These are phyloP conservation scores for Trichoderma harzianum DNA, from an alignment of 2,329 filamentous ascomycete species.

Conservation along the genomic window DNA sequence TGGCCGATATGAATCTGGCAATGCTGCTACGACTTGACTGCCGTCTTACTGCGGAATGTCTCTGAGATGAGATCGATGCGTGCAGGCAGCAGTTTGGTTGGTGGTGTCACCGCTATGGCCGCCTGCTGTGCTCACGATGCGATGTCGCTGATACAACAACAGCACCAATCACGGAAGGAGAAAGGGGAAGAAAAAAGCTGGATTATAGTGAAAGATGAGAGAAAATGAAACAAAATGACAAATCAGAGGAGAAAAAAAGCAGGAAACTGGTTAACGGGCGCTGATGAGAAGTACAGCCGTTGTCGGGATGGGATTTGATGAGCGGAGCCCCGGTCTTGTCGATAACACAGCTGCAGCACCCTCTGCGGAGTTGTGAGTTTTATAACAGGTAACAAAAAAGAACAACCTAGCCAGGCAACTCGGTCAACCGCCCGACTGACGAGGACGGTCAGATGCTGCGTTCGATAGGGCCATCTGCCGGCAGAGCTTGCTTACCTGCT, in stretches of 20 bases:
- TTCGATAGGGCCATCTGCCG: background rate
- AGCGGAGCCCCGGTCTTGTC: background rate
- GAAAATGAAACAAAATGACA: background rate
- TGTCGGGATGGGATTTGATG: background rate
- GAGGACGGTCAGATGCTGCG: background rate
- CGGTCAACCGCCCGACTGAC: background rate
- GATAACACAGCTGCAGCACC: background rate
- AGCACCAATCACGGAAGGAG: background rate
- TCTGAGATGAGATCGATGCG: background rate
- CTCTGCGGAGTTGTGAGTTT: background rate
- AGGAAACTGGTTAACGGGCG: background rate
- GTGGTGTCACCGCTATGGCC: background rate
- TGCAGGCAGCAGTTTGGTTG: constrained; percentile 4
- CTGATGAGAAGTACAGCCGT: background rate
- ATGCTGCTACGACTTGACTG: background rate
- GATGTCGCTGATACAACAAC: background rate
- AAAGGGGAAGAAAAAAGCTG: background rate
- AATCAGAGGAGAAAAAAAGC: background rate
- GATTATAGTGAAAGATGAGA: background rate
- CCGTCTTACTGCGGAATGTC: background rate
- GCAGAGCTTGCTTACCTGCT: constrained; percentile 8
- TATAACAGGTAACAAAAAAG: background rate
- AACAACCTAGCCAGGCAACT: background rate
- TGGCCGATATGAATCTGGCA: background rate
- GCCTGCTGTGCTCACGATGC: background rate